Evolutionary conservation across 768 basidiomycete genomes (phyloP).

Genomic region (Melanogaster broomeanus): DNA sequence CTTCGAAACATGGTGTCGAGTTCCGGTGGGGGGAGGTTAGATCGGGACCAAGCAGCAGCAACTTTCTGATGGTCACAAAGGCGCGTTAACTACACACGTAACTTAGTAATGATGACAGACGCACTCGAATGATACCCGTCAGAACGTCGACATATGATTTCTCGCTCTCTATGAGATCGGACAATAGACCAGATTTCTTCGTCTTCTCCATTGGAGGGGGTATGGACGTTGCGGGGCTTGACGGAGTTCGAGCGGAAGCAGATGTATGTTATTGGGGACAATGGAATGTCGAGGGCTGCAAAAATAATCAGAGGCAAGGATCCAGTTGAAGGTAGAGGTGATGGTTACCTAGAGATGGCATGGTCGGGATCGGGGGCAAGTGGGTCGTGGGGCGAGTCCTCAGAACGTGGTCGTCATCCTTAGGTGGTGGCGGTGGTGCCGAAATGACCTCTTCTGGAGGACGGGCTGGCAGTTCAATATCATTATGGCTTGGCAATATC

Average conservation of each 20-base stretch:
- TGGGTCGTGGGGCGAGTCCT: slow-evolving; percentile 4
- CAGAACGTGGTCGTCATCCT: slow-evolving; percentile 9
- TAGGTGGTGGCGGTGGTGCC: slow-evolving; percentile 22
- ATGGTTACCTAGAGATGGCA: slow-evolving; percentile 27
- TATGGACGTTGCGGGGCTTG: slow-evolving; percentile 9
- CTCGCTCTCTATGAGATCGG: slow-evolving; percentile 94
- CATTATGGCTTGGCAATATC: slow-evolving; percentile 21
- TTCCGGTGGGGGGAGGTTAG: slow-evolving; percentile 90
- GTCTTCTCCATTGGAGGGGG: slow-evolving; percentile 44
- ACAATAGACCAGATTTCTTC: slow-evolving; percentile 78
- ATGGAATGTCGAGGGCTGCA: slow-evolving; percentile 25
- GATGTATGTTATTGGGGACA: slow-evolving; percentile 25
- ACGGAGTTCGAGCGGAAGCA: slow-evolving; percentile 22
- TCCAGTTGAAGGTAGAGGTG: not conserved
- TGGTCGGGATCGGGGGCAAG: slow-evolving; percentile 12
- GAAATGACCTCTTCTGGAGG: slow-evolving; percentile 5
- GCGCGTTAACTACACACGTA: slow-evolving; percentile 3
- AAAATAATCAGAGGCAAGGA: slow-evolving; percentile 17
- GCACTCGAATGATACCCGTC: slow-evolving; percentile 86
- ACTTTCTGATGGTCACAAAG: slow-evolving; percentile 76
- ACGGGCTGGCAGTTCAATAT: slow-evolving; percentile 30
- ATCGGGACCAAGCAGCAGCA: slow-evolving; percentile 95
- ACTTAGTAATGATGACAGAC: slow-evolving; percentile 30
- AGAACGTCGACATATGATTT: slow-evolving; percentile 89
- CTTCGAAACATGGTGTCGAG: slow-evolving; percentile 94